Base-by-base conservation (phyloP, 352 stramenopile species). In the Peronospora farinosa region DNA sequence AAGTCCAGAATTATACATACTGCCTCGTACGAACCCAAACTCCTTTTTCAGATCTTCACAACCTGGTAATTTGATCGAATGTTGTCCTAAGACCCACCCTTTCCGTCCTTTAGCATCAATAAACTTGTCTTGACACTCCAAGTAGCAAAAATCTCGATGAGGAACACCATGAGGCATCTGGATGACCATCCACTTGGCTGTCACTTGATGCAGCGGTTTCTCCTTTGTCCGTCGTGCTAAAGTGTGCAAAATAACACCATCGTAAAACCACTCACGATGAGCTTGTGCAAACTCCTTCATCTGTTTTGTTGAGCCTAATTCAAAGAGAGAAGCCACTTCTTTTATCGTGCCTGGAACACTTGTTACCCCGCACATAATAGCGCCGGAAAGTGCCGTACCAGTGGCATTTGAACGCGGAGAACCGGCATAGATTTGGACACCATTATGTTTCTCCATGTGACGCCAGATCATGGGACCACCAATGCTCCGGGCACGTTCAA, bases 41-140 rank as follows among this genome's bases (percentile, higher is more conserved):
- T 84, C 73, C n/a, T 71, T 57, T 49, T 72, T 81, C 11, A 94
- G 55, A 8, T 90, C 78, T 42, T 91, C 75, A 51, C 72, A 86
- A 6, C 77, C 78, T 0, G 78, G 78, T 12, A 94, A 38, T 48
- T 88, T 88, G 55, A 94, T 91, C 16, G 76, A 89, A 51, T 94
- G 80, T 43, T 88, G 62, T n/a, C 78, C 82, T 7, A 92, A 43
- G 11, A 94, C 78, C 83, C 83, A 94, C 5, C 83, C 83, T 51
- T 86, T 86, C 49, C 80, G 74, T 21, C 83, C 80, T 27, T 57
- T 67, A 17, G 80, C 78, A 61, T 94, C 83, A 3, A 86, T 81
- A 41, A 94, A 94, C 65, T 88, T 83, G 63, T 94, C 79, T 43
- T 94, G 83, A 51, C 78, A 92, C 67, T 94, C 82, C 15, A 88